Base-by-base conservation (phyloP, 1,284 basidiomycete species). In the Malassezia sympodialis region DNA sequence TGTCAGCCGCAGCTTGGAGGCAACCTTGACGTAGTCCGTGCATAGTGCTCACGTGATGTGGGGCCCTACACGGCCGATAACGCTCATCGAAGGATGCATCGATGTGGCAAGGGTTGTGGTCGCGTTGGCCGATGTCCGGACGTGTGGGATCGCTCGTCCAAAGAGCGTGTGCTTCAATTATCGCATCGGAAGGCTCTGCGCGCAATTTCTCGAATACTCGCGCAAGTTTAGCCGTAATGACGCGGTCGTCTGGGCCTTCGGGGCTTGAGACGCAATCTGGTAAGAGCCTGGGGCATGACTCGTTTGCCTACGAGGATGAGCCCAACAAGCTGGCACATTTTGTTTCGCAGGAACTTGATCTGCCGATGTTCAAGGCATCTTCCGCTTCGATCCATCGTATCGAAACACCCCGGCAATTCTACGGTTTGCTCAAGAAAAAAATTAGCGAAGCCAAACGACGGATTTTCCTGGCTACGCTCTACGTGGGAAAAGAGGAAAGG, bases 401-500 rank as follows among this genome's bases (percentile, higher is more conserved):
- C 14, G 48, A 52, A 4, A 37, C 53, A 17, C 58, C 58, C 8
- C 47, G 49, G n/a, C 53, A 60, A 19, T 60, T 60, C 21, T 60
- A 56, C 41, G 44, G 46, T 10, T n/a, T 46, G 28, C 49, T 60
- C 17, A 56, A 57, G 40, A 27, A 42, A 27, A 48, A 53, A 14
- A 58, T 60, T 23, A 15, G 34, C 30, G 27, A 54, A 17, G 67
- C 68, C 7, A 56, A 60, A n/a, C 7, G 42, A 2, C 53, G 68
- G 2, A 71, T 71, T 39, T 67, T 68, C 30, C 50, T 71, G 32
- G 57, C 65, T 8, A 66, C 65, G 6, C 63, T 71, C 11, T 71
- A 71, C 43, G 60, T 71, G 28, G 68, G 68, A 10, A 67, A 66
- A 41, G 67, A 68, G 19, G 68, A 71, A 47, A 54, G 45, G 1